phyloP scores from a whole-genome alignment of 768 basidiomycete species.

The Pulveroboletus sp. region DNA sequence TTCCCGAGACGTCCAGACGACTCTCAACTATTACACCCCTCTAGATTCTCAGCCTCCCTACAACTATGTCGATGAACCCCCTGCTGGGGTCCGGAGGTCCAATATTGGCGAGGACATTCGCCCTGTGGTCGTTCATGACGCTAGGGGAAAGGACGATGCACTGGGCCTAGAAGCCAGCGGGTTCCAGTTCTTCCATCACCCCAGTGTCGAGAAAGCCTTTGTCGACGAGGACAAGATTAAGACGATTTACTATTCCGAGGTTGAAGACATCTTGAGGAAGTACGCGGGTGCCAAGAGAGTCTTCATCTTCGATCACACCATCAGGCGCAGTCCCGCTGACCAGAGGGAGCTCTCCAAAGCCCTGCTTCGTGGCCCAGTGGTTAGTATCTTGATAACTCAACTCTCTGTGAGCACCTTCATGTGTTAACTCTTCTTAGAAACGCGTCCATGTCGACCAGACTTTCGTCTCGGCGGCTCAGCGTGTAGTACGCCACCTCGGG shows the following conservation, averaged over 20 bases:
- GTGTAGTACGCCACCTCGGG: slow-evolving; percentile 36
- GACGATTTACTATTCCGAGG: slow-evolving; percentile 39
- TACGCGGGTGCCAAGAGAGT: slow-evolving; percentile 36
- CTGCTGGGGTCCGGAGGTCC: slow-evolving; percentile 20
- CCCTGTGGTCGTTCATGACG: slow-evolving; percentile 25
- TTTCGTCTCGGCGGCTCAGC: slow-evolving; percentile 29
- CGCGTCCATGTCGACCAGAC: slow-evolving; percentile 47
- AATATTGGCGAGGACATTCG: slow-evolving; percentile 29
- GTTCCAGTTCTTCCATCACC: slow-evolving; percentile 37
- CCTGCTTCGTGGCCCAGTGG: slow-evolving; percentile 31
- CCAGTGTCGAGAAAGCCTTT: slow-evolving; percentile 36
- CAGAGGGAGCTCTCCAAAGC: background rate
- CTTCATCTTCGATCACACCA: slow-evolving; percentile 44
- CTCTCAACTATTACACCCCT: slow-evolving; percentile 35
- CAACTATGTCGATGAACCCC: slow-evolving; percentile 31
- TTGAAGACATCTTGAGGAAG: slow-evolving; percentile 38
- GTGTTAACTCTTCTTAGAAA: slow-evolving; percentile 17
- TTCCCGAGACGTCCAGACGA: slow-evolving; percentile 34
- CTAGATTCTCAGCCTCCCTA: slow-evolving; percentile 30
- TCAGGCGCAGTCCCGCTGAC: slow-evolving; percentile 25
- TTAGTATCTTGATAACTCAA: slow-evolving; percentile 13
- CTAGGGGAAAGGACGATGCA: slow-evolving; percentile 28
- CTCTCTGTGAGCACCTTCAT: background rate
- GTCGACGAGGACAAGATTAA: slow-evolving; percentile 36
- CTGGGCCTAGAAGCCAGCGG: slow-evolving; percentile 39